Conservation (phyloP, 768 basidiomycete genomes). For the Mycena belliarum region DNA sequence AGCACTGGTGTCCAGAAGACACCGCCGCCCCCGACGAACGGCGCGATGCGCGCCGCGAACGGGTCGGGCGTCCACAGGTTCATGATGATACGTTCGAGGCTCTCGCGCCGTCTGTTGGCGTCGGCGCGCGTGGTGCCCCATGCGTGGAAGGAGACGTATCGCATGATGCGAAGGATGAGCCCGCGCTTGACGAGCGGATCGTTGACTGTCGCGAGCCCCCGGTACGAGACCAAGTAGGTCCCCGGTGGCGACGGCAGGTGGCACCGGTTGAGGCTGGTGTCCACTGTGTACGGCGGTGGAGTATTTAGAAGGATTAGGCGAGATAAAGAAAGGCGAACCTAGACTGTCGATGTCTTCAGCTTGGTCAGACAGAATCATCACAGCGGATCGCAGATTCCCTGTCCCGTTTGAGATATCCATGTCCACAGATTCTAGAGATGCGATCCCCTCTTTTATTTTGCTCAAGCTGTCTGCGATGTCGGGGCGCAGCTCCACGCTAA, state of each 20-base stretch:
- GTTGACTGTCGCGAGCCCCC: slow-evolving; percentile 33
- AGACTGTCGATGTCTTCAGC: slow-evolving; percentile 43
- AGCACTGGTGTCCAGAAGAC: slow-evolving; percentile 65
- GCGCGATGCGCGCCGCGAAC: slow-evolving; percentile 21
- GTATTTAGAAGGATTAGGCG: slow-evolving; percentile 1
- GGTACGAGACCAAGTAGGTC: slow-evolving; percentile 48
- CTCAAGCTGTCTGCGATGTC: slow-evolving; percentile 35
- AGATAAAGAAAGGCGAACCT: slow-evolving; percentile 35
- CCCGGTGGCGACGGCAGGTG: slow-evolving; percentile 47
- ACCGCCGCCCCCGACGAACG: slow-evolving; percentile 59
- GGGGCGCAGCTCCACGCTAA: slow-evolving; percentile 25
- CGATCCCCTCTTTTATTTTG: slow-evolving; percentile 32
- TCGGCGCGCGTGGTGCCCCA: slow-evolving; percentile 76
- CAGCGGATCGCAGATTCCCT: slow-evolving; percentile 40
- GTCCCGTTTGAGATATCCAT: slow-evolving; percentile 34
- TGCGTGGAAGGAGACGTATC: slow-evolving; percentile 69
- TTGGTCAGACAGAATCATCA: slow-evolving; percentile 35
- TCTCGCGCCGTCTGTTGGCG: slow-evolving; percentile 48
- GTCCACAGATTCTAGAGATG: slow-evolving; percentile 29
- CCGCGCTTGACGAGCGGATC: slow-evolving; percentile 40
- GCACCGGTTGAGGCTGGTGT: slow-evolving; percentile 37
- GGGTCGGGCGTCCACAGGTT: slow-evolving; percentile 47
- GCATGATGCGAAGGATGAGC: slow-evolving; percentile 57
- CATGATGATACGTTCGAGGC: slow-evolving; percentile 48
- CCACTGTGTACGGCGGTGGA: slow-evolving; percentile 35